These are phyloP conservation scores for Chaetomium fimeti DNA, from an alignment of 495 filamentous ascomycete species.

Conservation along the genomic window DNA sequence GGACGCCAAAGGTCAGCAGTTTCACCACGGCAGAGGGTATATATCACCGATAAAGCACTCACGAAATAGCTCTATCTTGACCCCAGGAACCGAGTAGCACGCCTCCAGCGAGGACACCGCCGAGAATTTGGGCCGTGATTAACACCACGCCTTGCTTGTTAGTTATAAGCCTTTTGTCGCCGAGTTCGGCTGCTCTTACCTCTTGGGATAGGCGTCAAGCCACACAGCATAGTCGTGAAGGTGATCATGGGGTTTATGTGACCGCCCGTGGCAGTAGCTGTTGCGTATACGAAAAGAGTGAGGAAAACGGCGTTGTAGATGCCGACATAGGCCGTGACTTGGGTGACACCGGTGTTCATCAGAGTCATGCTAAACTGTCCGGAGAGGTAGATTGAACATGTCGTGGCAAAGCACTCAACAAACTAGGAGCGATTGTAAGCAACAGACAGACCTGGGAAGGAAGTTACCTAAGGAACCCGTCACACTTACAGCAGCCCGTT, in stretches of 20 bases:
- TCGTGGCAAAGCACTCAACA: constrained; percentile 33
- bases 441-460: too few relatives aligned
- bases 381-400: constrained; percentile 27
- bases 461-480: neutral
- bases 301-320: constrained; percentile 50
- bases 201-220: constrained; percentile 49
- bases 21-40: neutral
- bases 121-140: constrained; percentile 44
- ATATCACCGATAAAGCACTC: neutral
- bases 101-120: constrained; percentile 48
- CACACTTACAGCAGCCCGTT: constrained; percentile 16
- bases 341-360: constrained; percentile 30
- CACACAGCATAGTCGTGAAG: constrained; percentile 50
- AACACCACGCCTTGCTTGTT: constrained; percentile 40
- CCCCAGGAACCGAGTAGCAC: constrained; percentile 41
- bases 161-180: neutral
- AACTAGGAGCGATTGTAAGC: constrained; percentile 20
- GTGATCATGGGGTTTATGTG: constrained; percentile 56
- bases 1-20: neutral
- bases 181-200: constrained; percentile 15
- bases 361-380: constrained; percentile 37
- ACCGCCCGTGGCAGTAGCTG: constrained; percentile 51
- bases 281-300: constrained; percentile 51
- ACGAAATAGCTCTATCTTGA: constrained; percentile 27
- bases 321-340: constrained; percentile 39